phyloP scores from a whole-genome alignment of 2,329 filamentous ascomycete species.

The Thermomyces lanuginosus region DNA sequence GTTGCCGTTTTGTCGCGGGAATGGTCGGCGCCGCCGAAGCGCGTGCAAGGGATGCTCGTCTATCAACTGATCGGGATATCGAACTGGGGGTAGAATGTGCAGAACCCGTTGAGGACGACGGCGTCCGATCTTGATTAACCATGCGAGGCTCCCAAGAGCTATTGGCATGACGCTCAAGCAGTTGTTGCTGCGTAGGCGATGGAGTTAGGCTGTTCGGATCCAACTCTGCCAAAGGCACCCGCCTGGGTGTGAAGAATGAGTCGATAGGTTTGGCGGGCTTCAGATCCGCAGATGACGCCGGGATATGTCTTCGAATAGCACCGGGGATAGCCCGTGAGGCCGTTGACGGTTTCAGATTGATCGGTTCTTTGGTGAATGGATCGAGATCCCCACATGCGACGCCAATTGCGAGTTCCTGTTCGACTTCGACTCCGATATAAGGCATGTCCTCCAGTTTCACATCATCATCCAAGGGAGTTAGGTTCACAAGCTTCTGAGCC shows the following conservation, averaged over 20 bases:
- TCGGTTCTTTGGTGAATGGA: constrained; percentile 66
- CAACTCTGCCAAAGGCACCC: constrained; percentile 48
- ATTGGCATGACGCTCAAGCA: constrained; percentile 38
- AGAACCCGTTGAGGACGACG: constrained; percentile 18
- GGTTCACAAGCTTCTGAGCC: constrained; percentile 52
- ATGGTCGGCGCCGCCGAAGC: constrained; percentile 26
- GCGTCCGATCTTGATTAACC: constrained; percentile 15
- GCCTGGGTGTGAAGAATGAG: constrained; percentile 48
- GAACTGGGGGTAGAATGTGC: constrained; percentile 22
- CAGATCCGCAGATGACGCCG: constrained; percentile 32
- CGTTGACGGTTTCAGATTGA: constrained; percentile 24
- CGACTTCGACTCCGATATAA: constrained; percentile 63
- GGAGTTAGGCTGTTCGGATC: constrained; percentile 52
- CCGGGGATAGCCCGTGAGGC: constrained; percentile 18
- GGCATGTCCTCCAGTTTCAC: constrained; percentile 54
- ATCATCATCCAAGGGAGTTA: constrained; percentile 50
- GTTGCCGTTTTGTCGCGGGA: constrained; percentile 34
- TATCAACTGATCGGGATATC: constrained; percentile 24
- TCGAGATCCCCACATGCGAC: constrained; percentile 73
- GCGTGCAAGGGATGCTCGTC: constrained; percentile 24
- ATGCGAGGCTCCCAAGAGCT: constrained; percentile 40
- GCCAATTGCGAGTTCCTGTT: constrained; percentile 50
- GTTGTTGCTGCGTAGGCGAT: constrained; percentile 46
- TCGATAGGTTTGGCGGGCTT: constrained; percentile 48
- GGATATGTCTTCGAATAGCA: constrained; percentile 24